phyloP scores from a whole-genome alignment of 345 rosid species.

The Xanthoceras sorbifolium region DNA sequence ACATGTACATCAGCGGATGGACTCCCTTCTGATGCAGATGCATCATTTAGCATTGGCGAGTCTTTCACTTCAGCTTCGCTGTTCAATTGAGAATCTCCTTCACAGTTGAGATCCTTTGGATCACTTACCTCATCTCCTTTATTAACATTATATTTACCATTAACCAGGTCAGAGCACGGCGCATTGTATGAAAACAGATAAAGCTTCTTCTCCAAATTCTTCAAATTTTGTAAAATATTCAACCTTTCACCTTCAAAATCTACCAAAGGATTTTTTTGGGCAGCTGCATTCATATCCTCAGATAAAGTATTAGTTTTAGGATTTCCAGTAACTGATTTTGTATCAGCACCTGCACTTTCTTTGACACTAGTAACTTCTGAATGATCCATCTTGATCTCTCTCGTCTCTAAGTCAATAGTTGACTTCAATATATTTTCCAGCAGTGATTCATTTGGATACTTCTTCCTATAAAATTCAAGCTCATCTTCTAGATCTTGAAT shows the following conservation, averaged over 20 bases:
- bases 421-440: conserved; percentile 22
- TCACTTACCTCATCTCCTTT: conserved; percentile 16
- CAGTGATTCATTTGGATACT: conserved; percentile 36
- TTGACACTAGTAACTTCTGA: conserved; percentile 23
- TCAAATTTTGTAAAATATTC: conserved; percentile 41
- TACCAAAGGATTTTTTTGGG: conserved; percentile 23
- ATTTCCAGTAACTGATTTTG: conserved; percentile 5
- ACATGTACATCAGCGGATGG: conserved; percentile 13
- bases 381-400: conserved; percentile 22
- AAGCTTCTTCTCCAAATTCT: conserved; percentile 53
- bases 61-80: conserved; percentile 19
- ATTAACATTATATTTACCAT: conserved; percentile 19
- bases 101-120: not conserved
- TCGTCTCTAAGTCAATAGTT: conserved; percentile 14
- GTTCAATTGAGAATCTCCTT: conserved; percentile 21
- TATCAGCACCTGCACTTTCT: not conserved
- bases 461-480: conserved; percentile 64
- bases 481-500: conserved; percentile 88
- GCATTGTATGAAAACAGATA: conserved; percentile 28
- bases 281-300: conserved; percentile 9
- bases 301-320: conserved; percentile 6
- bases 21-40: conserved; percentile 18
- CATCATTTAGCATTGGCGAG: conserved; percentile 25
- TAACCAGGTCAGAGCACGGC: conserved; percentile 17
- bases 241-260: conserved; percentile 57